Evolutionary conservation across 345 rosid genomes (phyloP).

Genomic region (Linum tenue): DNA sequence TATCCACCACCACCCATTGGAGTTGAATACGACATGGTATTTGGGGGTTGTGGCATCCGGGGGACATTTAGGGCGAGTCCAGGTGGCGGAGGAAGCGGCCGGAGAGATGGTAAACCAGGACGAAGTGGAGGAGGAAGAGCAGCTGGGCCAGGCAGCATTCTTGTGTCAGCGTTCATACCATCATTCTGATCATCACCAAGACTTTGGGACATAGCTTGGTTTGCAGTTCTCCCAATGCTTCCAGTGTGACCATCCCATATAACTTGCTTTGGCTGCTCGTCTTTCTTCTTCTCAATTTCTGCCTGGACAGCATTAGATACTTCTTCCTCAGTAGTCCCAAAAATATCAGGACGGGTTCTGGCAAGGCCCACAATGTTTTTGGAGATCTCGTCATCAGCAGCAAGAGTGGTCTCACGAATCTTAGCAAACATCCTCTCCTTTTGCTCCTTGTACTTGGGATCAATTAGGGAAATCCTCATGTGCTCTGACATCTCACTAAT

Average conservation of each 20-base stretch:
- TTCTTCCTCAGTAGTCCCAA: constrained; percentile 93
- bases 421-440: constrained; percentile 92
- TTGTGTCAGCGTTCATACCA: constrained; percentile 30
- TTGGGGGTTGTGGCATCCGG: constrained; percentile 43
- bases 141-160: constrained; percentile 73
- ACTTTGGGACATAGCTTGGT: constrained; percentile 69
- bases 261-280: constrained; percentile 85
- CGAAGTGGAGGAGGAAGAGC: constrained; percentile 82
- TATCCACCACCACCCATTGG: constrained; percentile 38
- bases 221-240: constrained; percentile 89
- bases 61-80: constrained; percentile 72
- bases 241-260: constrained; percentile 95
- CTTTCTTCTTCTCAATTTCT: constrained; percentile 87
- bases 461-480: constrained; percentile 80
- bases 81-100: constrained; percentile 83
- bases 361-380: constrained; percentile 84
- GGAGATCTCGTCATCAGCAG: constrained; percentile 85
- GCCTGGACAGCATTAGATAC: constrained; percentile 92
- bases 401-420: constrained; percentile 86
- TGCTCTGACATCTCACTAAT: constrained; percentile 90
- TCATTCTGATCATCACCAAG: constrained; percentile 51
- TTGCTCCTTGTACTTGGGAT: constrained; percentile 92
- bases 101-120: constrained; percentile 50
- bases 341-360: constrained; percentile 80
- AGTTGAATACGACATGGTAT: constrained; percentile 35